Evolutionary conservation across 768 basidiomycete species (phyloP), one percentile per base, ranked within the genome.

Genomic region (Amyloporia xantha): DNA sequence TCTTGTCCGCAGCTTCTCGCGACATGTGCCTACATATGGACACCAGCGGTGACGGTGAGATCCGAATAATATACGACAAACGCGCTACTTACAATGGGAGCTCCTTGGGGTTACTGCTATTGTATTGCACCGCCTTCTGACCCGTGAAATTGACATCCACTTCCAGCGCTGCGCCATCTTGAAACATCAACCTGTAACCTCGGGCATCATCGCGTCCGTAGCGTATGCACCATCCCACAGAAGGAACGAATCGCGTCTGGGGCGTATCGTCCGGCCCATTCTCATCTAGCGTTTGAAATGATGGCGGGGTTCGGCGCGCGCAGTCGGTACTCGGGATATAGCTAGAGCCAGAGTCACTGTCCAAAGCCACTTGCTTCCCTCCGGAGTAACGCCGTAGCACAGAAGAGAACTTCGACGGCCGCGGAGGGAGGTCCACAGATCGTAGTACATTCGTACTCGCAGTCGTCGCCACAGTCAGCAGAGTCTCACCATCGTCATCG

Each of bases 201-300:
- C 30, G 39, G 20, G 21, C 35, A 19, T 28, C 40, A 2, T 6
- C 51, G 13, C 33, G 33, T 15, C 3, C 25, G 21, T 41, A 47
- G 19, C 53, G 51, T 12, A 42, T 37, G 24, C 54, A 53, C 54
- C 54, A 55, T 6, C 54, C 54, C 1, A 53, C 40, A 6, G 47
- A 37, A 12, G 51, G 47, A 5, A 53, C 36, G 28, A 49, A 55
- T 26, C 44, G 19, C 21, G 52, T 49, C 19, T 53, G 25, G 9
- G 27, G 41, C 19, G 21, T 20, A 19, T 47, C 44, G 21, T 37
- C 47, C 26, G 35, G 7, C 19, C 7, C 35, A 25, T 13, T 21
- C 6, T 39, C 38, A 7, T 10, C 9, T 21, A 17, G 10, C 38
- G 38, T n/a, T 17, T 39, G 38, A 7, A 17, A 6, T 6, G 38